Base-by-base conservation (phyloP, 768 basidiomycete genomes). In the Mycena haematopus region DNA sequence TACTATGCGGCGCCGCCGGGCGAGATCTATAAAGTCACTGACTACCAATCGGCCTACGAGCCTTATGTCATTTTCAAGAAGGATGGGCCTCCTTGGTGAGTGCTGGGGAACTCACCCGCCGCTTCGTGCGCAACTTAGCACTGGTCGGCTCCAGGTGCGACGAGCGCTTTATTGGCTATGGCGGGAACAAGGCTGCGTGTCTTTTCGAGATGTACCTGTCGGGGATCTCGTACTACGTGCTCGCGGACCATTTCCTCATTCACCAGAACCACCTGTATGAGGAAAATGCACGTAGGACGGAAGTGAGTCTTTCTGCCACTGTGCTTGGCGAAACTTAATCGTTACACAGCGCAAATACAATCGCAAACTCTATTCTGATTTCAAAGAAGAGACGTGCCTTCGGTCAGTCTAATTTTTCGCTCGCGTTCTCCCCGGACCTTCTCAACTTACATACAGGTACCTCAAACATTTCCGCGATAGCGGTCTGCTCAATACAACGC, bases 171-270 rank as follows among this genome's bases (percentile, higher is more conserved):
- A 82, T 94, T 49, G 94, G 94, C 1, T 95, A 95, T 72, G 94
- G 94, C 5, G 92, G 88, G 2, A 96, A 96, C 79, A 96, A 96
- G 74, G 94, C 94, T 2, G 93, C 95, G 11, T 95, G 94, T 71
- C 80, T 95, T 38, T 95, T 90, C 71, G 94, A 94, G 73, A 92
- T 96, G 86, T 93, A 93, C 76, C 78, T 96, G 8, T 88, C 92
- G 14, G 94, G 94, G 3, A 84, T 94, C 40, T 87, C 87, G 24
- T 95, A 87, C 75, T 92, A 89, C 71, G 91, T 96, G 27, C 82
- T 95, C 14, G 79, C 89, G 13, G 92, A 95, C 73, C 92, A 96
- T 74, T 96, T 95, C 70, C 79, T 96, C 63, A 86, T 95, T 52
- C 94, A 95, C 73, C 93, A 94, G 78, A 92, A 87, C 65, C 93